phyloP scores from a whole-genome alignment of 176 grass and related monocot genomes.

The Phoenix dactylifera region DNA sequence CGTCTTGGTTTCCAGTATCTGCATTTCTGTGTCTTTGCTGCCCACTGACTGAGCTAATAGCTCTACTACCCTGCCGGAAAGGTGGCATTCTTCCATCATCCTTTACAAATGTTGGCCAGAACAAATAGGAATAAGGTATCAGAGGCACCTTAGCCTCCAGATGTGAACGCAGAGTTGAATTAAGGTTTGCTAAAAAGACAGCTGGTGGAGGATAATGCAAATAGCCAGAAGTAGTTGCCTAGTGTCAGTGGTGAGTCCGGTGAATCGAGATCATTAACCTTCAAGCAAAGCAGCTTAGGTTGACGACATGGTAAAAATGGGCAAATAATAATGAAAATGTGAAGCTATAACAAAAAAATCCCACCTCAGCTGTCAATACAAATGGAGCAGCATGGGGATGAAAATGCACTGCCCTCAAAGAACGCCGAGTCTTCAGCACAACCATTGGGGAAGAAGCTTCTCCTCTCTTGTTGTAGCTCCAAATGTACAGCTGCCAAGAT shows the following conservation, averaged over 20 bases:
- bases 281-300: conserved; percentile 9
- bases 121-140: conserved; percentile 25
- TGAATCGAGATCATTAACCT: conserved; percentile 97
- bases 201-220: conserved; percentile 64
- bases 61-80: conserved; percentile 33
- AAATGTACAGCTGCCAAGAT: conserved; percentile 72
- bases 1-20: conserved; percentile 37
- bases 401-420: conserved; percentile 98
- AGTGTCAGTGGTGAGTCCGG: conserved; percentile 65
- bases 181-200: conserved; percentile 58
- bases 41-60: conserved; percentile 24
- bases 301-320: too few relatives aligned
- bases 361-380: conserved; percentile 93
- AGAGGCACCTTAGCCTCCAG: conserved; percentile 26
- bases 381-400: conserved; percentile 86
- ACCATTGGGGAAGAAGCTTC: conserved; percentile 47
- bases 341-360: conserved; percentile 7
- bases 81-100: conserved; percentile 32
- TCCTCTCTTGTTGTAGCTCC: conserved; percentile 91
- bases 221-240: conserved; percentile 90
- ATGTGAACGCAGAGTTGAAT: conserved; percentile 40
- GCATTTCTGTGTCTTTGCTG: conserved; percentile 30
- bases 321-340: conserved; percentile 18
- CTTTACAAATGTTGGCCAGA: conserved; percentile 41
- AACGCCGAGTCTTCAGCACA: conserved; percentile 87